phyloP scores from a whole-genome alignment of 164 flowering plant genomes.

The Warburgia ugandensis region DNA sequence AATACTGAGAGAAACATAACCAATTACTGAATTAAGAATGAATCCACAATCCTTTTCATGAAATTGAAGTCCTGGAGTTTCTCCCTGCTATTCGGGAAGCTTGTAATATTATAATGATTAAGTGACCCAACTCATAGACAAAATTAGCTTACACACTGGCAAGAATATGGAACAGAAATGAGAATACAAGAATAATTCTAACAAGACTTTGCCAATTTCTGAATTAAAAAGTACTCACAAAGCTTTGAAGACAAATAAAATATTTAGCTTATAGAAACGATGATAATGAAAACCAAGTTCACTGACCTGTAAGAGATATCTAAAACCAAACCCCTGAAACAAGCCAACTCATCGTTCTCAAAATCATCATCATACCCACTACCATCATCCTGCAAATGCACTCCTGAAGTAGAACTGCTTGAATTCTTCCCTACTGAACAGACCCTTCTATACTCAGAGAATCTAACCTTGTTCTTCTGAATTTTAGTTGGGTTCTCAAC shows the following conservation, averaged over 20 bases:
- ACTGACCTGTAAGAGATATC: slow-evolving; percentile 83
- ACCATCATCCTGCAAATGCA: slow-evolving; percentile 6
- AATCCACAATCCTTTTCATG: no score
- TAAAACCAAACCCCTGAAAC: slow-evolving; percentile 85
- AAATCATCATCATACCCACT: slow-evolving; percentile 24
- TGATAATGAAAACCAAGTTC: not conserved
- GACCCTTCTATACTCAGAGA: slow-evolving; percentile 12
- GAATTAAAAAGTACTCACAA: not conserved
- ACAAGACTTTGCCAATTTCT: not conserved
- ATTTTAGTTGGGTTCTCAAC: slow-evolving; percentile 11
- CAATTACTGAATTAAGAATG: no score
- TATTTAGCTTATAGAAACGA: no score
- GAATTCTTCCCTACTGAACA: slow-evolving; percentile 21
- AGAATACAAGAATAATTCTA: no score
- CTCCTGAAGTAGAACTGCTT: slow-evolving; percentile 13
- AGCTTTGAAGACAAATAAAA: no score
- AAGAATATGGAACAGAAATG: no score
- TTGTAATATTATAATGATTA: no score
- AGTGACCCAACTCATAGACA: no score
- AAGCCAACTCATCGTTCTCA: slow-evolving; percentile 55
- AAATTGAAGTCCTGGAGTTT: no score
- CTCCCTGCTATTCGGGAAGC: no score
- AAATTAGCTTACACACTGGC: no score
- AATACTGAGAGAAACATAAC: no score
- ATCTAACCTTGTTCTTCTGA: slow-evolving; percentile 17